Evolutionary conservation across 2,329 filamentous ascomycete species (phyloP), one percentile per base, ranked within the genome.

Genomic region (Cadophora sp.): DNA sequence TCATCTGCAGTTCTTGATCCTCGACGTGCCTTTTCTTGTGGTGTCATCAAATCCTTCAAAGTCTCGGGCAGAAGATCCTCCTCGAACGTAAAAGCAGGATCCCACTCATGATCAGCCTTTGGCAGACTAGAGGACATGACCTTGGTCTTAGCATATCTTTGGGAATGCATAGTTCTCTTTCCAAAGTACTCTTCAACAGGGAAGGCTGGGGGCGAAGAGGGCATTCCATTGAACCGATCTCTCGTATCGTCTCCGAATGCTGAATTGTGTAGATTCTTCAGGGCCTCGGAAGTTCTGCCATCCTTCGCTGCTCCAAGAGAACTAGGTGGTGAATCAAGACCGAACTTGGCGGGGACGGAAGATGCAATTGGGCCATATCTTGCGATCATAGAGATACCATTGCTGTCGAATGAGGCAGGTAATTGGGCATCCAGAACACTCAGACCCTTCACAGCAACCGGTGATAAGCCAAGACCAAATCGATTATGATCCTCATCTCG

Each of bases 381-480:
- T 22, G 95, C 94, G 70, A 93, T 94, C 78, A 95, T 92, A 12
- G 94, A 97, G 64, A 97, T 92, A 61, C 94, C 95, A 76, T 97
- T 96, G 75, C 94, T 97, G 80, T 98, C 96, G 79, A 98, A 97
- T 0, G 95, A 98, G 9, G 94, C 93, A 1, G 96, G 96, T 9
- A 98, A 86, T 19, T 93, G 94, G 2, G 94, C 96, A 81, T 98
- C 95, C 71, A 97, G 86, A 16, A 97, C 92, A n/a, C 92, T 96
- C n/a, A 97, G 79, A 2, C 86, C 87, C 73, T 88, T 90, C 64
- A 88, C 88, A 73, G 88, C 87, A 61, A 86, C 86, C 0, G 94
- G 93, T 16, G 94, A 97, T 63, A 96, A 86, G 27, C 92, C 92
- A 48, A 94, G 85, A n/a, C 92, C 89, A 37, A 86, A 83, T 40